Percentiles rank a stretch among this genome's conserved stretches.
Evolutionary conservation across 31 red algal species (phyloP).

Genomic region (Asparagopsis taxiformis): DNA sequence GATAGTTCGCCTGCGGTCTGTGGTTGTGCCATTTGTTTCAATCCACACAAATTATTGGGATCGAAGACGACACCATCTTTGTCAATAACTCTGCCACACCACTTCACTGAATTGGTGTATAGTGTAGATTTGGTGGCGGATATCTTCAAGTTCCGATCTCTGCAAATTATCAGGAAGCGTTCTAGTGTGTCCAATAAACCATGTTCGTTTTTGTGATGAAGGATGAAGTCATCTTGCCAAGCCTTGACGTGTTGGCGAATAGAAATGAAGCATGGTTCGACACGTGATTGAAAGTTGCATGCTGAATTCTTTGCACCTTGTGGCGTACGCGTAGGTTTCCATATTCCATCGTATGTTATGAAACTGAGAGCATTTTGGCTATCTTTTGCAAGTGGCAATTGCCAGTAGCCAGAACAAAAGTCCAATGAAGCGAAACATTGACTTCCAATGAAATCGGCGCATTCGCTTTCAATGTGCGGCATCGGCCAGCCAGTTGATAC

Average conservation of each 20-base stretch:
- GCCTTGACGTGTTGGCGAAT: neutral
- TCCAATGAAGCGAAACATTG: no score
- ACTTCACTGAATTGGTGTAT: neutral
- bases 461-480: no score
- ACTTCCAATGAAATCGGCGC: no score
- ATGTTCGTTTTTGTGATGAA: neutral
- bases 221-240: neutral
- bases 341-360: no score
- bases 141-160: neutral
- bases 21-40: neutral
- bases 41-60: neutral
- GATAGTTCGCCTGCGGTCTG: constrained; percentile 6
- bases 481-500: no score
- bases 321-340: neutral
- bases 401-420: no score
- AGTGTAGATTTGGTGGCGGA: neutral
- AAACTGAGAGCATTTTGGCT: no score
- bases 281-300: neutral
- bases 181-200: neutral
- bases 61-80: neutral
- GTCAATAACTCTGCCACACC: neutral
- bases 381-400: no score
- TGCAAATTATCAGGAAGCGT: neutral
- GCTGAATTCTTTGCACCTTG: neutral
- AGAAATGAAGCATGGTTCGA: neutral